Evolutionary conservation across 2,329 filamentous ascomycete species (phyloP), one percentile per base, ranked within the genome.

Genomic region (Ophiostoma himal-ulmi): DNA sequence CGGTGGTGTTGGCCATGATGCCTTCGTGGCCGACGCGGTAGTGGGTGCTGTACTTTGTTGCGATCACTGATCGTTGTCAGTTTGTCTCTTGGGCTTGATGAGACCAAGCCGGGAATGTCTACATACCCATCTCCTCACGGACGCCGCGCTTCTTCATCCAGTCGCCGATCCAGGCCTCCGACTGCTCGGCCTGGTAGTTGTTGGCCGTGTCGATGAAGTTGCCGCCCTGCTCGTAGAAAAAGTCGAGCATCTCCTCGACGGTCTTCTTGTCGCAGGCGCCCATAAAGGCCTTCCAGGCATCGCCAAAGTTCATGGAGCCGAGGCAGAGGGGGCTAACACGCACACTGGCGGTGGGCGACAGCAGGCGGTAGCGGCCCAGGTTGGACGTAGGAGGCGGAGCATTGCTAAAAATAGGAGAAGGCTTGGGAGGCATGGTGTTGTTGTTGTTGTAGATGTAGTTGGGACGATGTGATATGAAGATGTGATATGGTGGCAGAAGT

Each of bases 141-240:
- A 86, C 86, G n/a, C 83, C 82, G 11, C 87, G 84, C 72, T 83
- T 83, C 75, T 83, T 82, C 86, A 91, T 89, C 89, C 89, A 92
- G 74, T 90, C 88, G 48, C 90, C 90, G 70, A 92, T 81, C 86
- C 89, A 89, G 69, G 75, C 78, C 78, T 92, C 89, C 0, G 86
- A 86, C 77, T 91, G 83, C 72, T 81, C 81, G 72, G 70, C 6
- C 74, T 90, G 89, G 78, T 92, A 92, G 77, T 88, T 89, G 79
- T 88, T 90, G 71, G 88, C 76, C 0, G 88, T 91, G 77, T 92
- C 90, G 75, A 92, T 88, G 78, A 92, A 92, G 79, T 92, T 92
- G 34, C 90, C 90, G 71, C 64, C 72, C 71, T 88, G 83, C 6
- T 84, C 83, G 71, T 84, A 86, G 79, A 86, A 92, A 76, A 84